A percentile compares a stretch with the other conserved stretches of the same genome.
Conservation (phyloP, 2,329 filamentous ascomycete species). For the Epichloe brachyelytri region DNA sequence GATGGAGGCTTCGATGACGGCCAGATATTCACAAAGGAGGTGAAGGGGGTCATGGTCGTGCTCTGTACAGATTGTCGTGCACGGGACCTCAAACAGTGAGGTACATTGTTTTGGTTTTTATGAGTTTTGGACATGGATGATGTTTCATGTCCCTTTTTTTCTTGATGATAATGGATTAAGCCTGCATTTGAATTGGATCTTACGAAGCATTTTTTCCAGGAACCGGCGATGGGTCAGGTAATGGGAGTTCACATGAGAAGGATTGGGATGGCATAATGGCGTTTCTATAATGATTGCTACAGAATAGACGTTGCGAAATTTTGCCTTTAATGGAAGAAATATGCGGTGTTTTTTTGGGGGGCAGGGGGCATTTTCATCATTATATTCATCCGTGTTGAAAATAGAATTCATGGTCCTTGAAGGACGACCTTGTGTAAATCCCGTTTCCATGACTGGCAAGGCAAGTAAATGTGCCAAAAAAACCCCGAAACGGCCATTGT, state of each 20-base stretch:
- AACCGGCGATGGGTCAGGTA: background rate
- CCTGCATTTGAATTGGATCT: constrained; percentile 2
- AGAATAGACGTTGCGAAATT: background rate
- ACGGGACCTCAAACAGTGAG: constrained; percentile 43
- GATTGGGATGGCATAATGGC: background rate
- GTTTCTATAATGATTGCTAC: background rate
- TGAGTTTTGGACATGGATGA: background rate
- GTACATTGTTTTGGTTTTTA: background rate
- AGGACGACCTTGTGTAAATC: background rate
- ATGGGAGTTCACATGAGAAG: background rate
- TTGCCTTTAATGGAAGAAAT: background rate
- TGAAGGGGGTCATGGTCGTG: constrained; percentile 35
- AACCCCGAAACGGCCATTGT: background rate
- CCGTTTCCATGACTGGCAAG: background rate
- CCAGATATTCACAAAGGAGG: constrained; percentile 49
- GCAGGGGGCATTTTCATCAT: background rate
- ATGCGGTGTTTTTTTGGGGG: background rate
- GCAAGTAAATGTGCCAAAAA: background rate
- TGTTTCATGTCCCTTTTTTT: background rate
- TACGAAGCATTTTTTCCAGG: background rate
- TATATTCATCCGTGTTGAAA: background rate
- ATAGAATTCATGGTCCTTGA: background rate
- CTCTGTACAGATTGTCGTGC: constrained; percentile 49
- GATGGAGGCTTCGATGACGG: constrained; percentile 49
- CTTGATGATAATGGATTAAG: background rate